Conservation (phyloP, 140 eudicot species). For the Oenanthe javanica region DNA sequence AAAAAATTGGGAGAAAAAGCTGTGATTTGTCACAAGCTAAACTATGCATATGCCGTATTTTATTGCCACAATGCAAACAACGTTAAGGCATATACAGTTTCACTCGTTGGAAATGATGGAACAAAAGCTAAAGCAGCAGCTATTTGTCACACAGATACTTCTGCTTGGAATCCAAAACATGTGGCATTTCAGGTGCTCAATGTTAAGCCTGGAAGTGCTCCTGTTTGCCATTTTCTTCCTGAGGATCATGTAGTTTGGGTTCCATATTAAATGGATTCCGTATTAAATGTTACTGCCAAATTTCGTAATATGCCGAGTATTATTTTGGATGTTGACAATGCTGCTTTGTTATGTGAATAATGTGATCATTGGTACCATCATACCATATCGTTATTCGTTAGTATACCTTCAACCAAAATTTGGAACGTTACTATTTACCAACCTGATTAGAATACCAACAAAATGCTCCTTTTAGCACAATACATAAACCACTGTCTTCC, state of each 20-base stretch:
- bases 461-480: too few species aligned
- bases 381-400: not conserved
- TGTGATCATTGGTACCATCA: not conserved
- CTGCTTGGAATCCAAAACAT: conserved; percentile 44
- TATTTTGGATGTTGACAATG: not conserved
- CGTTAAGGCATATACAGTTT: conserved; percentile 27
- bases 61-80: conserved; percentile 38
- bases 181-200: conserved; percentile 46
- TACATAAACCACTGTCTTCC: too few species aligned
- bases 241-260: conserved; percentile 52
- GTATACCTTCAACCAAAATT: too few species aligned
- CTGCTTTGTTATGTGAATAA: not conserved
- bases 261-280: conserved; percentile 19
- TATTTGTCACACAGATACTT: conserved; percentile 43
- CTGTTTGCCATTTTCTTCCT: conserved; percentile 52
- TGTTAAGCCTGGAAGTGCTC: conserved; percentile 52
- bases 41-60: conserved; percentile 42
- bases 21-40: conserved; percentile 39
- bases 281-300: not conserved
- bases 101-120: conserved; percentile 32
- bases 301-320: not conserved
- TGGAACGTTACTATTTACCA: too few species aligned
- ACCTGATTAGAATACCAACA: too few species aligned
- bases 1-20: conserved; percentile 21
- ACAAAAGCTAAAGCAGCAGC: conserved; percentile 30